Evolutionary conservation across 2,329 filamentous ascomycete genomes (phyloP).

Genomic region (Lachnellula arida): DNA sequence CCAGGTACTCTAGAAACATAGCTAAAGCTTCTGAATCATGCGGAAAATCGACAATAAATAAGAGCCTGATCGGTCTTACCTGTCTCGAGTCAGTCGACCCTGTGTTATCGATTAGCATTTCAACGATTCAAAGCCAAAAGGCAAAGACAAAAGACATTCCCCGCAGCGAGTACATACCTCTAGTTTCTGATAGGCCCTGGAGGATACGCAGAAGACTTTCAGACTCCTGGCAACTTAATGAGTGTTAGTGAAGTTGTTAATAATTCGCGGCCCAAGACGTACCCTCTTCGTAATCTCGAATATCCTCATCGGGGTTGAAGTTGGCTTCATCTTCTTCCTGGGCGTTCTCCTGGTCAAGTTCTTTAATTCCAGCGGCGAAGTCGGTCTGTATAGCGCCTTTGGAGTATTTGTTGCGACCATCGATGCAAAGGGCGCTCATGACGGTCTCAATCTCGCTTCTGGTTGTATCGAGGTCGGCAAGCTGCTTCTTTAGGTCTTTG

Average conservation of each 20-base stretch:
- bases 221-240: constrained; percentile 44
- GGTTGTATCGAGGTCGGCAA: constrained; percentile 26
- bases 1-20: too few species aligned
- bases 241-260: not conserved
- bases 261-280: not conserved
- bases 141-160: too few species aligned
- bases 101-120: too few species aligned
- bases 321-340: constrained; percentile 48
- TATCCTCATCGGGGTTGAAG: constrained; percentile 50
- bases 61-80: constrained; percentile 5
- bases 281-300: constrained; percentile 50
- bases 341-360: constrained; percentile 51
- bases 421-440: constrained; percentile 42
- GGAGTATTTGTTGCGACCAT: constrained; percentile 52
- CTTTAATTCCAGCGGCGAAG: constrained; percentile 55
- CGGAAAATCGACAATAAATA: too few species aligned
- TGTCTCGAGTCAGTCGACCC: constrained; percentile 49
- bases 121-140: too few species aligned
- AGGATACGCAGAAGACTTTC: constrained; percentile 62
- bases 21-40: too few species aligned
- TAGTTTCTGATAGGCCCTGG: constrained; percentile 59
- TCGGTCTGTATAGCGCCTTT: constrained; percentile 50
- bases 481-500: constrained; percentile 36
- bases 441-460: constrained; percentile 32
- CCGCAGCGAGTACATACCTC: constrained; percentile 15